Evolutionary conservation across 139 green algal genomes (phyloP), one percentile per base, ranked within the genome.

Genomic region (Auxenochlorella pyrenoidosa): DNA sequence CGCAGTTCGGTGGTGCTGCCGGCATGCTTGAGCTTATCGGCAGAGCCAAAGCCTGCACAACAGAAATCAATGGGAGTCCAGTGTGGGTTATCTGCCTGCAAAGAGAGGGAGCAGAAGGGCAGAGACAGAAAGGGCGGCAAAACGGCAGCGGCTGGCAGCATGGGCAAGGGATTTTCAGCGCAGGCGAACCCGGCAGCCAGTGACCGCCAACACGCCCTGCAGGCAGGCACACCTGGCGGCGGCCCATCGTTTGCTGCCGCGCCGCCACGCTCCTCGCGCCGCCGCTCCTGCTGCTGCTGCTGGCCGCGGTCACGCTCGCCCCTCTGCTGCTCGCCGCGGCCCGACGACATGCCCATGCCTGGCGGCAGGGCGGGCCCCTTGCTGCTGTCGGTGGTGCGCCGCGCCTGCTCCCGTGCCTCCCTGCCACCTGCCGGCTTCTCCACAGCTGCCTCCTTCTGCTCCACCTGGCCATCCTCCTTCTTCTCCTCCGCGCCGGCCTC

Each of bases 1-100:
- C 82, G 82, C 43, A 86, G 43, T n/a, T 86, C 82, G 6, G 82
- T 86, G 82, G 18, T 79, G 82, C 82, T 86, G 66, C 66, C 82
- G 6, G 82, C 82, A 32, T 86, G 82, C 66, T 78, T 79, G 3
- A 86, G 66, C 66, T 86, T 86, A 66, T 79, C 66, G n/a, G 66
- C 82, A 15, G 82, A 68, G 65, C 82, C 82, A 54, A 86, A 86
- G 66, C 82, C 82, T 78, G 82, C 43, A 63, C n/a, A 54, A 54
- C 22, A 75, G 68, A 16, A 70, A 70, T 24, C 3, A 70, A 70
- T 70, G 60, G 10, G 15, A 12, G 22, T 10, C 4, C 60, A 32
- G 60, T 28, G 26, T 32, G 6, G 47, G 10, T 10, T 54, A 10
- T 10, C 47, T 18, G 47, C 47, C 47, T 54, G 47, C 47, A 10